These are phyloP conservation scores for Quercus lobata DNA, from an alignment of 331 rosid genomes.

Conservation along the genomic window DNA sequence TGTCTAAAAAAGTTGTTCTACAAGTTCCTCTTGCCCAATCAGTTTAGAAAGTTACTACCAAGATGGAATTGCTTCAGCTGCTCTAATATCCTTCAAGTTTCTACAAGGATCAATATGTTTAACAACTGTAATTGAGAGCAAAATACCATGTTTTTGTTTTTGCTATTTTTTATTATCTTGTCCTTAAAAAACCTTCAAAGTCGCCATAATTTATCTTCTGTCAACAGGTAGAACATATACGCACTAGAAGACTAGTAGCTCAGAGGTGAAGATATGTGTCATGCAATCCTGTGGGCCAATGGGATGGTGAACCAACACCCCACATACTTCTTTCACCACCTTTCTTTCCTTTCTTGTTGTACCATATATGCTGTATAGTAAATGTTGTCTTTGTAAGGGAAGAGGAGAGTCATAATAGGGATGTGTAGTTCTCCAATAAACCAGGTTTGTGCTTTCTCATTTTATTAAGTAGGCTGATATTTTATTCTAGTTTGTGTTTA, in stretches of 20 bases:
- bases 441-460: conserved; percentile 39
- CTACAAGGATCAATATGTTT: not conserved
- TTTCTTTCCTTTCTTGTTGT: conserved; percentile 28
- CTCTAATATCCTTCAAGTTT: not conserved
- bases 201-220: not conserved
- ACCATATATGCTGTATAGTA: conserved; percentile 58
- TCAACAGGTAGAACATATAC: conserved; percentile 41
- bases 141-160: not conserved
- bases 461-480: conserved; percentile 19
- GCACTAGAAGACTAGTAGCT: conserved; percentile 28
- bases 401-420: conserved; percentile 35
- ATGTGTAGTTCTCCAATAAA: conserved; percentile 39
- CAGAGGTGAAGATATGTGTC: conserved; percentile 26
- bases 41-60: conserved; percentile 9
- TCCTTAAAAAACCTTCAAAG: not conserved
- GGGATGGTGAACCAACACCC: conserved; percentile 32
- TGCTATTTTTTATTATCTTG: not conserved
- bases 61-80: conserved; percentile 1
- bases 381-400: conserved; percentile 40
- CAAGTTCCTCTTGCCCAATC: conserved; percentile 18
- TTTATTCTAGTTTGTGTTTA: conserved; percentile 5
- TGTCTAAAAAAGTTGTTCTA: not conserved
- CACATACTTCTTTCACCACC: conserved; percentile 20
- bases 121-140: not conserved
- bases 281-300: conserved; percentile 20